Conservation (phyloP, 1,139 yeast species). For the Suhomyces wounanorum region DNA sequence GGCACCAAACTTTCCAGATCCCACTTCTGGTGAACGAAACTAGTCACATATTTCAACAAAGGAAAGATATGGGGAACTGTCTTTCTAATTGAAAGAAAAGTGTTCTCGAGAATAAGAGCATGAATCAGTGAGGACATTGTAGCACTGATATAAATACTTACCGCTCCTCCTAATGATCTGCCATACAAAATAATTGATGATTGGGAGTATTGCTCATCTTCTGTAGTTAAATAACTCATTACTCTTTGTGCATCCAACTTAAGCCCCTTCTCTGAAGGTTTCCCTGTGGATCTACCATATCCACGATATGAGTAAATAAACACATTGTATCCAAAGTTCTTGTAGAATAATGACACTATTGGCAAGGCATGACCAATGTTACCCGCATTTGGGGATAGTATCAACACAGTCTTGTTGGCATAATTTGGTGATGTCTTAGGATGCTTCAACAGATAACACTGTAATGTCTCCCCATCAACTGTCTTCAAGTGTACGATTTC, state of each 20-base stretch:
- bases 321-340: conserved; percentile 71
- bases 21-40: conserved; percentile 81
- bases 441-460: conserved; percentile 50
- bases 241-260: conserved; percentile 81
- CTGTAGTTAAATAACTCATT: conserved; percentile 55
- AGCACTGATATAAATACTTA: conserved; percentile 79
- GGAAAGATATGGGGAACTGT: conserved; percentile 87
- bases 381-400: conserved; percentile 93
- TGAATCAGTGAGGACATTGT: conserved; percentile 48
- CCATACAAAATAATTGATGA: conserved; percentile 76
- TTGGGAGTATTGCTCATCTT: conserved; percentile 52
- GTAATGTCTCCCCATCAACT: conserved; percentile 58
- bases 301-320: conserved; percentile 89
- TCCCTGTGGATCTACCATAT: conserved; percentile 83
- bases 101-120: conserved; percentile 80
- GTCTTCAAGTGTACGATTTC: conserved; percentile 65
- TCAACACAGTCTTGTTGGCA: conserved; percentile 67
- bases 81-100: conserved; percentile 76
- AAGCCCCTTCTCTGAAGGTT: conserved; percentile 75
- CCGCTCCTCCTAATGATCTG: conserved; percentile 94
- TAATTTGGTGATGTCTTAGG: conserved; percentile 44
- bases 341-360: conserved; percentile 69
- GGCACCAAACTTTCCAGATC: conserved; percentile 67
- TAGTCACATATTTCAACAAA: conserved; percentile 54
- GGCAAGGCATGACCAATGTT: conserved; percentile 94